Percentiles rank a stretch among this genome's conserved stretches.
Conservation (phyloP, 768 basidiomycete genomes). For the Lactifluus rugatus region DNA sequence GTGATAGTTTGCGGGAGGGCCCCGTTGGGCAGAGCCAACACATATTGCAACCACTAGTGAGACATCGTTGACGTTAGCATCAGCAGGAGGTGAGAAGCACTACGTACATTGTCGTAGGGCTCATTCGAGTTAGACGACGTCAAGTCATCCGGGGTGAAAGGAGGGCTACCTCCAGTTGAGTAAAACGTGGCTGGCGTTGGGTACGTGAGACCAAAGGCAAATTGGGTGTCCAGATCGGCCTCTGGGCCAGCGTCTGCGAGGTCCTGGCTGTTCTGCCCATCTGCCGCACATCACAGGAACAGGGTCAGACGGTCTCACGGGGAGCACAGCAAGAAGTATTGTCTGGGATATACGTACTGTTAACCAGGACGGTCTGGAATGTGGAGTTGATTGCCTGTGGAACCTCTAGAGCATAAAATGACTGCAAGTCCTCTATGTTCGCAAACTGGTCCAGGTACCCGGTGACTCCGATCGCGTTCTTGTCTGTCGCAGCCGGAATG, state of each 20-base stretch:
- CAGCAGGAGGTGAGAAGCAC: not conserved
- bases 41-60: constrained; percentile 49
- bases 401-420: constrained; percentile 12
- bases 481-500: constrained; percentile 13
- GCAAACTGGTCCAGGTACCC: constrained; percentile 31
- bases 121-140: constrained; percentile 7
- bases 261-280: constrained; percentile 20
- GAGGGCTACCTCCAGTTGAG: constrained; percentile 20
- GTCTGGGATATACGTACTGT: constrained; percentile 1
- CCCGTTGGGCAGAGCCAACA: constrained; percentile 32
- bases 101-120: constrained; percentile 13
- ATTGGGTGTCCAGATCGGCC: constrained; percentile 22
- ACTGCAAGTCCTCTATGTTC: constrained; percentile 19
- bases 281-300: no score
- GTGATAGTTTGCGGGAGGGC: constrained; percentile 52
- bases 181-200: constrained; percentile 22
- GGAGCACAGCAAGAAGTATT: not conserved
- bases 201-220: constrained; percentile 20
- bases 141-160: no score
- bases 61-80: not conserved
- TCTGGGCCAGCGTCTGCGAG: constrained; percentile 16
- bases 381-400: constrained; percentile 17
- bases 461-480: constrained; percentile 28
- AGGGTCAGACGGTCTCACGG: not conserved
- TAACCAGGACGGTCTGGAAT: constrained; percentile 4